A percentile compares a stretch with the other conserved stretches of the same genome.
These are phyloP conservation scores for Trichoderma oligosporum DNA, from an alignment of 2,329 filamentous ascomycete species.

Conservation along the genomic window DNA sequence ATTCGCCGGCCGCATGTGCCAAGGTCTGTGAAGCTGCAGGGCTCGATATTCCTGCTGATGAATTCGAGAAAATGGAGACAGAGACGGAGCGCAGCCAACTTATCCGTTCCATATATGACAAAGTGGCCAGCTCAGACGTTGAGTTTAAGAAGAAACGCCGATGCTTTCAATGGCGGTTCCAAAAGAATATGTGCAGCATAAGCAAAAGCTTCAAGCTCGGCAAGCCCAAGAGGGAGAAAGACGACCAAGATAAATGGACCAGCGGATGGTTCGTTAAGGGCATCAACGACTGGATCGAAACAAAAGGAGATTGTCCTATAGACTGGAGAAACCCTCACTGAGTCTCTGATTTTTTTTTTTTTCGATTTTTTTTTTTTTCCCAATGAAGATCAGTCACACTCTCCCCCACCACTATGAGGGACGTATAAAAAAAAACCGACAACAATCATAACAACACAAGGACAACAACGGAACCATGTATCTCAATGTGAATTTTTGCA, in stretches of 20 bases:
- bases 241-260: slow-evolving; percentile 34
- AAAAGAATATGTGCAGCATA: slow-evolving; percentile 43
- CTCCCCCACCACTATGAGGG: no score
- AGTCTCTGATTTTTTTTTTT: background rate
- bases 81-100: slow-evolving; percentile 30
- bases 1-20: slow-evolving; percentile 45
- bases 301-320: slow-evolving; percentile 41
- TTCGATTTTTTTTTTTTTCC: slow-evolving; percentile 3
- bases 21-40: slow-evolving; percentile 45
- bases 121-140: slow-evolving; percentile 20
- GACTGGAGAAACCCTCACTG: slow-evolving; percentile 39
- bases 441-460: background rate
- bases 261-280: slow-evolving; percentile 47
- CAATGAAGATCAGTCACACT: background rate
- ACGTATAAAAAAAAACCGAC: background rate
- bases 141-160: slow-evolving; percentile 33
- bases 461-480: background rate
- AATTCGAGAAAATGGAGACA: slow-evolving; percentile 29
- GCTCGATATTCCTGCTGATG: slow-evolving; percentile 35
- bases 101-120: slow-evolving; percentile 29
- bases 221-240: slow-evolving; percentile 33
- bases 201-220: slow-evolving; percentile 44
- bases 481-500: background rate
- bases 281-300: slow-evolving; percentile 46
- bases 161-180: slow-evolving; percentile 48